phyloP scores from a whole-genome alignment of 2,329 filamentous ascomycete species.

The Fusarium liriodendri region DNA sequence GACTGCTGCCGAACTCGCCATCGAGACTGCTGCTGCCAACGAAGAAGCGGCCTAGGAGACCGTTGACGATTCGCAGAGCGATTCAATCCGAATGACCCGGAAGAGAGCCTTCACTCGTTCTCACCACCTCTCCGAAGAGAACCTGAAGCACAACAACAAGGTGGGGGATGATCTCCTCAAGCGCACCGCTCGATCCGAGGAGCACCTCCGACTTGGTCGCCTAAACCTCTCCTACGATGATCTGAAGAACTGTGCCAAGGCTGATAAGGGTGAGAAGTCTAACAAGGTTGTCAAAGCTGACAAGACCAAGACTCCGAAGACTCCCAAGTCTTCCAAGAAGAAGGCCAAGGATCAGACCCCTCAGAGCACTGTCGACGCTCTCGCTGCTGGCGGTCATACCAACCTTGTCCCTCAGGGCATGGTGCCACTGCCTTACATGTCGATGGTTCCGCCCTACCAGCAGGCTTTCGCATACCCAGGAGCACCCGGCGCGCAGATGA shows the following conservation, averaged over 20 bases:
- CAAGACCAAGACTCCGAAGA: background rate
- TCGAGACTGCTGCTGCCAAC: background rate
- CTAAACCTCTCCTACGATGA: background rate
- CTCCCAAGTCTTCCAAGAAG: slow-evolving; percentile 6
- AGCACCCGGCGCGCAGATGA: background rate
- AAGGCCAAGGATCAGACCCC: slow-evolving; percentile 15
- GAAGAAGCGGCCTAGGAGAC: slow-evolving; percentile 9
- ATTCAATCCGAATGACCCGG: slow-evolving; percentile 2
- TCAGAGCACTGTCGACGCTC: background rate
- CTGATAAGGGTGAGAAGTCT: slow-evolving; percentile 2
- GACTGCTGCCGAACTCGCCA: background rate
- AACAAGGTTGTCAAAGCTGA: background rate
- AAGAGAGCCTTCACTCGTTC: background rate
- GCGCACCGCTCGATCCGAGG: slow-evolving; percentile 8
- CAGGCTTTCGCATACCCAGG: slow-evolving; percentile 6
- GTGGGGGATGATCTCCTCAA: background rate
- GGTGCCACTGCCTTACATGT: background rate
- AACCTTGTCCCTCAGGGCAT: background rate
- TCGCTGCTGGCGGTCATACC: background rate
- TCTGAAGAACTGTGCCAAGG: background rate
- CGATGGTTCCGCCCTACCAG: background rate
- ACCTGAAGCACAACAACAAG: slow-evolving; percentile 21
- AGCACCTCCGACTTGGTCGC: background rate
- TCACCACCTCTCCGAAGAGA: slow-evolving; percentile 20
- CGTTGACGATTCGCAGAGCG: background rate